Evolutionary conservation across 257 asterid genomes (phyloP).

Genomic region (Sherardia arvensis): DNA sequence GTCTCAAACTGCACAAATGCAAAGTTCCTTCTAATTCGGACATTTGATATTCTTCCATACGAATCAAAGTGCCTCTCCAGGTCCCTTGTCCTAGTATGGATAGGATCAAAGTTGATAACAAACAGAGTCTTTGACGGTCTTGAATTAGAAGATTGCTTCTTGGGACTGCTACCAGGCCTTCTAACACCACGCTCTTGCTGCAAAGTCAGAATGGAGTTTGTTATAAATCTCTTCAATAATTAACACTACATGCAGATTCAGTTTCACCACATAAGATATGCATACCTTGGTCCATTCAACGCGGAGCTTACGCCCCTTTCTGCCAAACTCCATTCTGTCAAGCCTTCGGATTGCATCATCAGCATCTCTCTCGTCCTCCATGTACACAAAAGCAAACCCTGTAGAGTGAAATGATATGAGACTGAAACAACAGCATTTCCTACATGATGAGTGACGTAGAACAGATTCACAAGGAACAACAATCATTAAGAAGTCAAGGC

Average conservation of each 20-base stretch:
- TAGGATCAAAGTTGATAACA: slow-evolving; percentile 81
- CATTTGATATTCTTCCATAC: slow-evolving; percentile 64
- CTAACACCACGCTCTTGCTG: slow-evolving; percentile 89
- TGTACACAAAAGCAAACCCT: slow-evolving; percentile 90
- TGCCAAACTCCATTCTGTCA: slow-evolving; percentile 81
- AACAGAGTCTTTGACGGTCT: slow-evolving; percentile 82
- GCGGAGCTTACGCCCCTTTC: slow-evolving; percentile 74
- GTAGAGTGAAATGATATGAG: slow-evolving; percentile 22
- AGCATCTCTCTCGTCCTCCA: slow-evolving; percentile 96
- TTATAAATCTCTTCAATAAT: neutral
- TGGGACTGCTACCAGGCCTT: slow-evolving; percentile 62
- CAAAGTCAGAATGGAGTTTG: slow-evolving; percentile 19
- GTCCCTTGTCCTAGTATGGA: slow-evolving; percentile 70
- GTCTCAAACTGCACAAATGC: slow-evolving; percentile 75
- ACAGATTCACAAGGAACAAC: slow-evolving; percentile 6
- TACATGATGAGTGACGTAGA: slow-evolving; percentile 1
- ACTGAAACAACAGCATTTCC: slow-evolving; percentile 15
- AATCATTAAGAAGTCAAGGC: slow-evolving; percentile 25
- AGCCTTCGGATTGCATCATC: slow-evolving; percentile 88
- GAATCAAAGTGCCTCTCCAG: slow-evolving; percentile 74
- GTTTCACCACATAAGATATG: neutral
- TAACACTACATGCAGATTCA: neutral
- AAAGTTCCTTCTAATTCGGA: slow-evolving; percentile 78
- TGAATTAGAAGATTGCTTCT: slow-evolving; percentile 47
- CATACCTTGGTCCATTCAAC: slow-evolving; percentile 91